Evolutionary conservation across 2,329 filamentous ascomycete genomes (phyloP).

Genomic region (Alternaria brassicae): DNA sequence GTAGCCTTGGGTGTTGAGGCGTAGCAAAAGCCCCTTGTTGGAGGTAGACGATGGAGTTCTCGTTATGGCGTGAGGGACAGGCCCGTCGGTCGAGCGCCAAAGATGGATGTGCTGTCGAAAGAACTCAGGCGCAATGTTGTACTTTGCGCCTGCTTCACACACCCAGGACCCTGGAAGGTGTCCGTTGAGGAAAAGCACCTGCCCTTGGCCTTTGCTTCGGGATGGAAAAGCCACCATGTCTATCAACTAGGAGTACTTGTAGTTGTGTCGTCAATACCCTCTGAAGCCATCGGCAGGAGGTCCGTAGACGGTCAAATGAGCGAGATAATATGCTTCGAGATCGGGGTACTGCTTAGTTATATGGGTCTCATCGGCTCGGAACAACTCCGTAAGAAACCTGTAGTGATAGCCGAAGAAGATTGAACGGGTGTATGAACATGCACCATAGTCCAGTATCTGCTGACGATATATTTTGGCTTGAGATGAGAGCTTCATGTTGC

Average conservation of each 20-base stretch:
- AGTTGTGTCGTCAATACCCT: background rate
- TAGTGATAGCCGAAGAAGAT: conserved; percentile 16
- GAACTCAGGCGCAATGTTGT: conserved; percentile 8
- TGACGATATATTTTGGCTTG: conserved; percentile 4
- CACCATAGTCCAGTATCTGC: conserved; percentile 3
- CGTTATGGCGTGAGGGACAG: conserved; percentile 10
- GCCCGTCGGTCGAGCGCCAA: conserved; percentile 10
- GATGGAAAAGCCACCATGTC: background rate
- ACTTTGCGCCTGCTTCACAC: conserved; percentile 9
- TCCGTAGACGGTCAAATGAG: conserved; percentile 3
- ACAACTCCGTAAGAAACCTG: conserved; percentile 8
- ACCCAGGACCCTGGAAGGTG: conserved; percentile 18
- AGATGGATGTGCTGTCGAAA: conserved; percentile 16
- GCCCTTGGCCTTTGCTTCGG: conserved; percentile 1
- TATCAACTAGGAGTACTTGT: conserved; percentile 4
- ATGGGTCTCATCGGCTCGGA: background rate
- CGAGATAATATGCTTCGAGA: conserved; percentile 7
- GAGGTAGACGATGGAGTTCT: conserved; percentile 1
- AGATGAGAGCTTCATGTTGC: conserved; percentile 3
- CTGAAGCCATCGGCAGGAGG: background rate
- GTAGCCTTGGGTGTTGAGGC: conserved; percentile 8
- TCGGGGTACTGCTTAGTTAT: conserved; percentile 1
- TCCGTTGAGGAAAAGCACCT: conserved; percentile 15
- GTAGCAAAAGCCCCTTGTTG: conserved; percentile 9
- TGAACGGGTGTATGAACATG: conserved; percentile 16